These are phyloP conservation scores for Xylaria multiplex DNA, from an alignment of 2,329 filamentous ascomycete genomes.

Conservation along the genomic window DNA sequence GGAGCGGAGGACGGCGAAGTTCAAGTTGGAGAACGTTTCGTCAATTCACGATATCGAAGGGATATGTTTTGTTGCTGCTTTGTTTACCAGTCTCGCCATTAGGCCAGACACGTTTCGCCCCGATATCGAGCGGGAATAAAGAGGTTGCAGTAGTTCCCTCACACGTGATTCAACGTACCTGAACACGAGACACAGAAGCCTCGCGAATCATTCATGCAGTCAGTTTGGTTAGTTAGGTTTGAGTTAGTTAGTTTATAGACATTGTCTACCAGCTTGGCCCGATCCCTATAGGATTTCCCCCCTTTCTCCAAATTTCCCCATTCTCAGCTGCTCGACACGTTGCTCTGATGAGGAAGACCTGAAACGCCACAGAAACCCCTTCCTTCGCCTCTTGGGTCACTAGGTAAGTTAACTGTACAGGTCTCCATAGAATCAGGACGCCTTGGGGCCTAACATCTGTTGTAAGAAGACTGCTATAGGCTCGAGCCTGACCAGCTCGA, in stretches of 20 bases:
- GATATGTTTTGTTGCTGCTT: slow-evolving; percentile 2
- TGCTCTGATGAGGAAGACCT: slow-evolving; percentile 15
- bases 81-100: neutral
- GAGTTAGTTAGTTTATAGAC: neutral
- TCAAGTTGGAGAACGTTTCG: slow-evolving; percentile 9
- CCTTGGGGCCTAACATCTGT: no score
- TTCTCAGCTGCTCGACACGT: slow-evolving; percentile 12
- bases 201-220: neutral
- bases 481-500: neutral
- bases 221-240: no score
- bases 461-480: neutral
- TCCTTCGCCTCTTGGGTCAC: slow-evolving; percentile 12
- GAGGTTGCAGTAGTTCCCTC: slow-evolving; percentile 20
- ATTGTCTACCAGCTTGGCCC: slow-evolving; percentile 7
- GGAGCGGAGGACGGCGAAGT: slow-evolving; percentile 6
- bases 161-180: slow-evolving; percentile 19
- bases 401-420: neutral
- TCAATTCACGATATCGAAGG: neutral
- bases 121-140: neutral
- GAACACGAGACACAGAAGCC: neutral
- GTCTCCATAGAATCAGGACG: neutral
- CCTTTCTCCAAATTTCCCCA: slow-evolving; percentile 18
- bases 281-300: slow-evolving; percentile 14
- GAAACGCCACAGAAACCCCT: slow-evolving; percentile 27
- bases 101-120: slow-evolving; percentile 17